Percentiles rank a stretch among this genome's conserved stretches.
These are phyloP conservation scores for Mariannaea elegans DNA, from an alignment of 2,329 filamentous ascomycete genomes.

Conservation along the genomic window DNA sequence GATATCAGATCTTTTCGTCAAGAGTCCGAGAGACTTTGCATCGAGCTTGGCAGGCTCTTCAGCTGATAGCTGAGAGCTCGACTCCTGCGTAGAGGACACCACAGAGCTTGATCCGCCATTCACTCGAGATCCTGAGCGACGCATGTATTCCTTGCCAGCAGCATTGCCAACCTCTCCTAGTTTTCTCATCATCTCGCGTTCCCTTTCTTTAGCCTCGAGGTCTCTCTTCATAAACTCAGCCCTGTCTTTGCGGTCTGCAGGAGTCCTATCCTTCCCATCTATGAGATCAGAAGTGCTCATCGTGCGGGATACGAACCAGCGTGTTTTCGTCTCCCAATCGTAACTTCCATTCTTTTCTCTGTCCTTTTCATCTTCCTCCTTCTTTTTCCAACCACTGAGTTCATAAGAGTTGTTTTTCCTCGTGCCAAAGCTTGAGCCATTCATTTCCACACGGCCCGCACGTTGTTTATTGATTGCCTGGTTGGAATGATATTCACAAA, in stretches of 20 bases:
- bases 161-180: constrained; percentile 71
- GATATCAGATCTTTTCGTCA: constrained; percentile 53
- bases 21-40: constrained; percentile 49
- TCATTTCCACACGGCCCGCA: constrained; percentile 79
- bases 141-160: constrained; percentile 77
- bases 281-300: constrained; percentile 69
- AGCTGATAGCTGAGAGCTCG: constrained; percentile 27
- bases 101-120: constrained; percentile 20
- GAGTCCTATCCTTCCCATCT: constrained; percentile 68
- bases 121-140: constrained; percentile 40
- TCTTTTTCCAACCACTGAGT: constrained; percentile 23
- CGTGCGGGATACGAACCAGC: constrained; percentile 61
- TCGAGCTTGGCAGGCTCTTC: constrained; percentile 50
- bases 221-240: constrained; percentile 73
- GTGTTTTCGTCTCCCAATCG: constrained; percentile 66
- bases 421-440: constrained; percentile 65
- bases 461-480: constrained; percentile 76
- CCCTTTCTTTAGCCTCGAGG: constrained; percentile 73
- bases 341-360: constrained; percentile 52
- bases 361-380: constrained; percentile 26
- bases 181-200: constrained; percentile 75
- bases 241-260: constrained; percentile 66
- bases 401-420: constrained; percentile 44
- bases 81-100: constrained; percentile 28
- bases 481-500: constrained; percentile 93